phyloP scores from a whole-genome alignment of 1,139 yeast species.

The Nakaseomyces kungkrabaensis region DNA sequence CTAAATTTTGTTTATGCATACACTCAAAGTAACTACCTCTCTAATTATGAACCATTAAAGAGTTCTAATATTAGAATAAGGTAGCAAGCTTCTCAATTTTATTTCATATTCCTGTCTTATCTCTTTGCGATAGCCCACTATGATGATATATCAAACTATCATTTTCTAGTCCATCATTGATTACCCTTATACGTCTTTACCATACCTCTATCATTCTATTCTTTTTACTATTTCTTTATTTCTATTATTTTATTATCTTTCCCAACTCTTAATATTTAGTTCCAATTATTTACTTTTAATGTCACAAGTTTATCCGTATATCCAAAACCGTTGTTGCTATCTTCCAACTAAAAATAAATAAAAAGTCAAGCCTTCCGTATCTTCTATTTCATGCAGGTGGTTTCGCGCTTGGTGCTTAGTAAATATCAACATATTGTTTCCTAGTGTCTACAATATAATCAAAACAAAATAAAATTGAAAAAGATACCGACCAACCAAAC shows the following conservation, averaged over 20 bases:
- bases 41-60: too few relatives aligned
- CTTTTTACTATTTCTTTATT: neutral
- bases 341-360: too few relatives aligned
- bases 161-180: neutral
- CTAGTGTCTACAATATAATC: neutral
- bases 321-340: neutral
- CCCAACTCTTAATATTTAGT: neutral
- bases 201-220: neutral
- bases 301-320: slow-evolving; percentile 1
- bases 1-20: too few relatives aligned
- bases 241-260: neutral
- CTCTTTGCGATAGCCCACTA: neutral
- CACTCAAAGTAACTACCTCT: too few relatives aligned
- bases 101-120: neutral
- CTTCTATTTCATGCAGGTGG: too few relatives aligned
- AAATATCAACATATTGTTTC: neutral
- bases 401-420: neutral
- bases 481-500: too few relatives aligned
- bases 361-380: too few relatives aligned
- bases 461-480: neutral
- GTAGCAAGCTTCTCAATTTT: neutral
- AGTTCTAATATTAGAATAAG: neutral
- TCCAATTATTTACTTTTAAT: slow-evolving; percentile 1
- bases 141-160: neutral
- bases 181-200: neutral